These are phyloP conservation scores for Pestalotiopsis sp. DNA, from an alignment of 2,329 filamentous ascomycete genomes.

Conservation along the genomic window DNA sequence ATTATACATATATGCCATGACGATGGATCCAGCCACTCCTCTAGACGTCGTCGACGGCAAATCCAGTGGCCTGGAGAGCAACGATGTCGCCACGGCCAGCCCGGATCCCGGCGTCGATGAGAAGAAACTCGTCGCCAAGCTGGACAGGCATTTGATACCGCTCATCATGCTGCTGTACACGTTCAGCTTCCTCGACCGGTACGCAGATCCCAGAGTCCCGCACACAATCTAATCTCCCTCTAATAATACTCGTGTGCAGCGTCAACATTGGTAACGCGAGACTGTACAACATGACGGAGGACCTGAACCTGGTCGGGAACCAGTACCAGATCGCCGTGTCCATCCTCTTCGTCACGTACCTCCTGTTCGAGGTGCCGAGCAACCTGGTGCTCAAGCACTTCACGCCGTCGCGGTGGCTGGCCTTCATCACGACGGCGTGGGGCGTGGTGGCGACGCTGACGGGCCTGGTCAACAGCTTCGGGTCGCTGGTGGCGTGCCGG, in stretches of 20 bases:
- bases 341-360: slow-evolving; percentile 69
- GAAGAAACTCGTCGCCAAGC: slow-evolving; percentile 62
- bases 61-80: slow-evolving; percentile 3
- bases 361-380: slow-evolving; percentile 64
- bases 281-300: slow-evolving; percentile 65
- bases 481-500: slow-evolving; percentile 67
- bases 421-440: slow-evolving; percentile 67
- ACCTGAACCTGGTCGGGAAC: slow-evolving; percentile 61
- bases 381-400: slow-evolving; percentile 67
- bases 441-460: slow-evolving; percentile 71
- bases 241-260: slow-evolving; percentile 32
- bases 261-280: slow-evolving; percentile 76
- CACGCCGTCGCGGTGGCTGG: slow-evolving; percentile 64
- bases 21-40: neutral
- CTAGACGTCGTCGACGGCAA: slow-evolving; percentile 11
- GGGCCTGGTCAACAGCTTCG: slow-evolving; percentile 68
- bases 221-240: slow-evolving; percentile 8
- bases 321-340: slow-evolving; percentile 73
- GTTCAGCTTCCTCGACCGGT: slow-evolving; percentile 76
- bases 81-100: neutral
- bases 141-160: slow-evolving; percentile 67
- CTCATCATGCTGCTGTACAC: slow-evolving; percentile 72
- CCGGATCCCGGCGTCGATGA: slow-evolving; percentile 39
- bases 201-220: slow-evolving; percentile 26
- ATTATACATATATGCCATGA: neutral